phyloP scores from a whole-genome alignment of 2,329 filamentous ascomycete species.

The Aspergillus pseudoviridinutans region DNA sequence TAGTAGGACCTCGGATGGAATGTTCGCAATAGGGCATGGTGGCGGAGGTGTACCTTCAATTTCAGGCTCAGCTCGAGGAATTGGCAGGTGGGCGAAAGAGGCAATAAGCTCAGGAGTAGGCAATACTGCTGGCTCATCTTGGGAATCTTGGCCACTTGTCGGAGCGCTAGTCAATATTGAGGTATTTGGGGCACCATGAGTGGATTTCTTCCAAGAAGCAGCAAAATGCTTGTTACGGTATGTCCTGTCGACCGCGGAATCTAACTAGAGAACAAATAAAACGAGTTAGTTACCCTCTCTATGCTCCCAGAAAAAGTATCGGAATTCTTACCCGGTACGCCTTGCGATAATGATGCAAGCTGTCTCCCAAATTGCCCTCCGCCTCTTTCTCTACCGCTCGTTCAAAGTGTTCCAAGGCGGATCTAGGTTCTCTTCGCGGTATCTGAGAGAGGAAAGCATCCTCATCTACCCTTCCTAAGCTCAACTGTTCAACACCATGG shows the following conservation, averaged over 20 bases:
- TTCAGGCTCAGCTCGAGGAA: constrained; percentile 60
- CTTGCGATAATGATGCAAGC: constrained; percentile 79
- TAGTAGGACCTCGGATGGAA: constrained; percentile 81
- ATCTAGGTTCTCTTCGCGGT: constrained; percentile 53
- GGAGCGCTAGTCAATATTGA: constrained; percentile 44
- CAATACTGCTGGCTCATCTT: constrained; percentile 46
- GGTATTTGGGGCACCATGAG: constrained; percentile 46
- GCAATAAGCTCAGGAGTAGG: constrained; percentile 66
- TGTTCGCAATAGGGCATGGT: constrained; percentile 54
- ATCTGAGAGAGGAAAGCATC: constrained; percentile 34
- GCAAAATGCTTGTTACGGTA: constrained; percentile 94
- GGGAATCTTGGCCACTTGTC: constrained; percentile 54
- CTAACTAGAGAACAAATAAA: constrained; percentile 57
- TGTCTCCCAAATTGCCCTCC: constrained; percentile 82
- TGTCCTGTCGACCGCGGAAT: constrained; percentile 73
- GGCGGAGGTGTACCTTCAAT: not conserved
- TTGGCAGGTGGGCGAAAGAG: constrained; percentile 67
- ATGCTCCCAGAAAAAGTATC: not conserved
- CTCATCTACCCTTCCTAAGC: constrained; percentile 30
- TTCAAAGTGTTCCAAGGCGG: constrained; percentile 90
- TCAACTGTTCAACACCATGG: constrained; percentile 35
- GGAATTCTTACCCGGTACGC: constrained; percentile 70
- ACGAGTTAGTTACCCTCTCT: constrained; percentile 8
- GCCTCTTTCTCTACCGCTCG: constrained; percentile 83
- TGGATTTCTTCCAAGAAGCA: constrained; percentile 50